Evolutionary conservation across 2,329 filamentous ascomycete genomes (phyloP).

Genomic region (Cladophialophora yegresii): DNA sequence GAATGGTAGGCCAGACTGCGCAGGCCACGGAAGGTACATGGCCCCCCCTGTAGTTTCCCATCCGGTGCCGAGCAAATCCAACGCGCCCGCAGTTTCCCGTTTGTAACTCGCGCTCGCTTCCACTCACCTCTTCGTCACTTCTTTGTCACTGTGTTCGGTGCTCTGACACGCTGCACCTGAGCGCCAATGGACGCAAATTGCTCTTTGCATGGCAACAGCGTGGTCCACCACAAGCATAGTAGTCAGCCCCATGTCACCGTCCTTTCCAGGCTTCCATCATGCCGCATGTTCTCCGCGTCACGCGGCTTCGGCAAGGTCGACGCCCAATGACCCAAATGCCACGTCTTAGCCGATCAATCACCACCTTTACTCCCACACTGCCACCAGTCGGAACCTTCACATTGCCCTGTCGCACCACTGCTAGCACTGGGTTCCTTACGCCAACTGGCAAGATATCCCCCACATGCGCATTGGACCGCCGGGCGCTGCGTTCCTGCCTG

Average conservation of each 20-base stretch:
- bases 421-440: neutral
- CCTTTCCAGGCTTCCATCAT: neutral
- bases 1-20: neutral
- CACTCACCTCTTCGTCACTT: neutral
- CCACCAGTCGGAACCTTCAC: neutral
- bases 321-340: neutral
- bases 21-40: neutral
- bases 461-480: neutral
- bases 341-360: neutral
- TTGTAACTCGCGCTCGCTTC: neutral
- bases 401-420: neutral
- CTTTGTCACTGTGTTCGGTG: neutral
- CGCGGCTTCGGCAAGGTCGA: neutral
- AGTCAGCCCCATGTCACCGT: neutral
- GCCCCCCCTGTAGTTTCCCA: neutral
- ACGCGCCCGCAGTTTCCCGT: neutral
- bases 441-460: neutral
- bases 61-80: neutral
- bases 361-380: neutral
- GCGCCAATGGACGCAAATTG: neutral
- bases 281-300: neutral
- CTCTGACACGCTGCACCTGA: neutral
- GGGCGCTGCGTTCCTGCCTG: conserved; percentile 9
- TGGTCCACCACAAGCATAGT: neutral
- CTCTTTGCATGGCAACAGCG: neutral